Evolutionary conservation across 192 early-diverging fungal genomes (phyloP), one percentile per base, ranked within the genome.

Genomic region (Entomortierella lignicola): DNA sequence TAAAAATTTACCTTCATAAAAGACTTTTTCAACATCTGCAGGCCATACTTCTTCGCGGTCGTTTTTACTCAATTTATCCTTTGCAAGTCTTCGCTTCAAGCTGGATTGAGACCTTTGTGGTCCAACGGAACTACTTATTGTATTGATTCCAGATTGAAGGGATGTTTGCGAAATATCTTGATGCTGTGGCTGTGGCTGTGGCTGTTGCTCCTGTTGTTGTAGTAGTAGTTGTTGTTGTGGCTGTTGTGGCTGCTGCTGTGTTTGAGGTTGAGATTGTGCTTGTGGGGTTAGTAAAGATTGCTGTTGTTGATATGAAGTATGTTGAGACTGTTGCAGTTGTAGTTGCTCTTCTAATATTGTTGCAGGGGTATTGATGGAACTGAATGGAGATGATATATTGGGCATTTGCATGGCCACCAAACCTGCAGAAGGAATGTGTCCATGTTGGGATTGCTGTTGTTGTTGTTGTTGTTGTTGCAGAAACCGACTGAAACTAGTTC

Each of bases 21-120:
- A 90, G n/a, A 87, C 83, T 13, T 82, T 81, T 66, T 90, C 88
- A 29, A 90, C 88, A 69, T 88, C 86, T 31, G 82, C 63, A n/a
- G 88, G 87, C 88, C 88, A 90, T 8, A 77, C 72, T 21, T 77
- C 72, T 31, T 77, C 72, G 21, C 72, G 64, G 18, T 77, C 72
- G 51, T 68, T 61, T 31, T 77, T 77, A 21, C 55, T 27, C 30
- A 68, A 25, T 34, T 68, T 77, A 56, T 77, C 72, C n/a, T 77
- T 77, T 23, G 65, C 63, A 25, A 68, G 25, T 12, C 72, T 56
- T 41, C 72, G 72, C 43, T 62, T 77, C 23, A 77, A 30, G 17
- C 31, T 53, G 20, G 58, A 42, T 8, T 77, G 65, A 10, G 63
- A 32, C 8, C 60, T 34, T 20, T 67, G 65, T 8, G 72, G 44